Evolutionary conservation across 2,329 filamentous ascomycete genomes (phyloP), one percentile per base, ranked within the genome.

Genomic region (Colletotrichum karsti): DNA sequence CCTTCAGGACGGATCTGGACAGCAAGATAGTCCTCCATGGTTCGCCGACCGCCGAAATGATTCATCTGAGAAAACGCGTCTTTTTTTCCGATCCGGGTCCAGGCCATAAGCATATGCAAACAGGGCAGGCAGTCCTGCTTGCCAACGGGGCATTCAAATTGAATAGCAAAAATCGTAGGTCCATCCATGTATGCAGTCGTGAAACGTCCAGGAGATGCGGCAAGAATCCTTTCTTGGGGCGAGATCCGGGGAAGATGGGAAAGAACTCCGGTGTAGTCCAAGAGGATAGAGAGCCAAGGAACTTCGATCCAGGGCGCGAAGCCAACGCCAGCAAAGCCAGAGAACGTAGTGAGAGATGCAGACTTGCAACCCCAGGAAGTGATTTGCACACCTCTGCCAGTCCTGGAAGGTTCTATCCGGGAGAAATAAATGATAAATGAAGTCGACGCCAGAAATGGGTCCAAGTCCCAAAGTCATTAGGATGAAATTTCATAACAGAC

Each of bases 131-230:
- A 39, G 18, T 18, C 58, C n/a, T 63, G 67, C 63, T 63, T 61
- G 67, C 50, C 28, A 54, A 58, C 18, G 46, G n/a, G 37, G 37
- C 48, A 54, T 56, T 42, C 60, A 41, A 60, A 63, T 59, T 60
- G 65, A 68, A 37, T 33, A 68, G 60, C 53, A 68, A 54, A 63
- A 67, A 62, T 71, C 67, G 69, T 71, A 15, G 51, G 42, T 30
- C 67, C 60, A 68, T 68, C 67, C 69, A 70, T 71, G 26, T 70
- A 71, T 71, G 69, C 69, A 68, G 67, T 68, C 63, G 67, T 70
- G 28, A 71, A 68, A 58, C 39, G 63, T 70, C 67, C 63, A 61
- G 62, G 50, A 56, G 33, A 67, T 61, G 63, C 62, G 66, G 35
- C 20, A 60, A 63, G 63, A 46, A 61, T 67, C 58, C 54, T 53